Evolutionary conservation across 768 basidiomycete species (phyloP).

Genomic region (Polyporus arcularius): DNA sequence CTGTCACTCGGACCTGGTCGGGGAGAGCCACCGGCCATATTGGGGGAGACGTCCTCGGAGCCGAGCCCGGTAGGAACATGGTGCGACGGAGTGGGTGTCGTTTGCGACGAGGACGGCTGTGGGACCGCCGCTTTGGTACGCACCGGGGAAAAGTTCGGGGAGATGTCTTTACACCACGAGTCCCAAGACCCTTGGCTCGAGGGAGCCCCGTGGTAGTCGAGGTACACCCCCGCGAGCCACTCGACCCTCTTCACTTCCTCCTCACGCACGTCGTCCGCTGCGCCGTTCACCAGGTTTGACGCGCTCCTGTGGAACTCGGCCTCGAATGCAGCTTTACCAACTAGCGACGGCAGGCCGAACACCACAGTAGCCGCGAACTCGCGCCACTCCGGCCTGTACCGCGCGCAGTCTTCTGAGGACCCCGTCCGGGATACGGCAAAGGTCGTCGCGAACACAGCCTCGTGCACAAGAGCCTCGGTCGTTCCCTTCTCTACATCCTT

Average conservation of each 20-base stretch:
- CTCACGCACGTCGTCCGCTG: conserved; percentile 39
- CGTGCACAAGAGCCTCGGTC: conserved; percentile 79
- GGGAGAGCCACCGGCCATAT: conserved; percentile 34
- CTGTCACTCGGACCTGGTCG: conserved; percentile 26
- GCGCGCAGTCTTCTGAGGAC: conserved; percentile 9
- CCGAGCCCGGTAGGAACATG: conserved; percentile 10
- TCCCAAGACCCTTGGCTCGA: conserved; percentile 58
- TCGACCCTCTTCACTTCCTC: conserved; percentile 48
- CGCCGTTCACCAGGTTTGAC: conserved; percentile 62
- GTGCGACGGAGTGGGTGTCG: conserved; percentile 48
- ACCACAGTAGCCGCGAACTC: conserved; percentile 64
- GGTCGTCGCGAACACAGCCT: conserved; percentile 76
- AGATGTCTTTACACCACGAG: conserved; percentile 51
- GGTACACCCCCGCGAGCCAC: conserved; percentile 70
- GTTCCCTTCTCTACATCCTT: conserved; percentile 62
- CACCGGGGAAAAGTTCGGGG: conserved; percentile 42
- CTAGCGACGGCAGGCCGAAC: conserved; percentile 58
- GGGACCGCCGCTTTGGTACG: conserved; percentile 31
- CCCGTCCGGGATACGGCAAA: conserved; percentile 35
- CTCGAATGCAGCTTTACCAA: conserved; percentile 61
- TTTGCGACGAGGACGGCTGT: conserved; percentile 52
- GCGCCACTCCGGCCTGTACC: conserved; percentile 49
- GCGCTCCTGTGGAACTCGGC: conserved; percentile 69
- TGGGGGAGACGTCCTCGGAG: conserved; percentile 20
- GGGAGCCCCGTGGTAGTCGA: conserved; percentile 56